Conservation (phyloP, 345 rosid species). For the Aurinia saxatilis region DNA sequence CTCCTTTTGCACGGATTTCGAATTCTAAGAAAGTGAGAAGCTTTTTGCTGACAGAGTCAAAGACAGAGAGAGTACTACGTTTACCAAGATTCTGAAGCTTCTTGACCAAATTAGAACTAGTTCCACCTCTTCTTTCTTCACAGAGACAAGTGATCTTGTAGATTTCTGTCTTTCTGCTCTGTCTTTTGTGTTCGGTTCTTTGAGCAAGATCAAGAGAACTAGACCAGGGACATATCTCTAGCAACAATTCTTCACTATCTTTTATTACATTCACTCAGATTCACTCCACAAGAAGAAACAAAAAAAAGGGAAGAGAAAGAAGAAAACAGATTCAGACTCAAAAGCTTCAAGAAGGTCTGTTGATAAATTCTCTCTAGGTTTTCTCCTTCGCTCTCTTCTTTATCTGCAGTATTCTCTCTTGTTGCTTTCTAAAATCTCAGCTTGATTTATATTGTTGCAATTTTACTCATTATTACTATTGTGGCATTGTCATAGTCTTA, state of each 20-base stretch:
- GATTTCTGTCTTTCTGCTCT: neutral
- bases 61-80: neutral
- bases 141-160: neutral
- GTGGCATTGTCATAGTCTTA: no score
- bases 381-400: neutral
- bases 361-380: neutral
- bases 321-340: neutral
- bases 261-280: neutral
- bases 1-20: conserved; percentile 1
- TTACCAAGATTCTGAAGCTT: neutral
- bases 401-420: no score
- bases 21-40: neutral
- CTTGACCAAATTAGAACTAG: neutral
- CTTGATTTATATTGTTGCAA: no score
- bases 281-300: neutral
- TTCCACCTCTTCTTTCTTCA: neutral
- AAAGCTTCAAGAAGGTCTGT: neutral
- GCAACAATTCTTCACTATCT: neutral
- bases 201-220: neutral
- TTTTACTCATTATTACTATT: no score
- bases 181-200: neutral
- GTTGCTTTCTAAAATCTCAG: no score
- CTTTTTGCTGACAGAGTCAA: neutral
- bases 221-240: neutral
- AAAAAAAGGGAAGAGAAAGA: neutral